Percentiles rank a stretch among this genome's conserved stretches.
phyloP scores from a whole-genome alignment of 768 basidiomycete species.

The Saitozyma podzolica region DNA sequence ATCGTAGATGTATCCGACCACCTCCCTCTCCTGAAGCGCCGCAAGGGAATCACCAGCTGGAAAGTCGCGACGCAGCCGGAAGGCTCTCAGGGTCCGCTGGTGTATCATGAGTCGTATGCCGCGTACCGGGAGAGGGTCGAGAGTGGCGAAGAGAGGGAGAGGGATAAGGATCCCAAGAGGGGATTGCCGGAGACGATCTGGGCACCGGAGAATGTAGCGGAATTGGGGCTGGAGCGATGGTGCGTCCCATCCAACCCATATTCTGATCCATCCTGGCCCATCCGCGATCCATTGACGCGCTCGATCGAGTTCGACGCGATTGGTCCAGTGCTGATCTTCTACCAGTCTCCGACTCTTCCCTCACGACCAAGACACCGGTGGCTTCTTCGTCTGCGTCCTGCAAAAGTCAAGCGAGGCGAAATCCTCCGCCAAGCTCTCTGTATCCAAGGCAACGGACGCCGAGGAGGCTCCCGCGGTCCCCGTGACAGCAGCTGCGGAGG shows the following conservation, averaged over 20 bases:
- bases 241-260: constrained; percentile 48
- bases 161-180: constrained; percentile 53
- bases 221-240: constrained; percentile 72
- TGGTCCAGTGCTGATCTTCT: constrained; percentile 3
- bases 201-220: constrained; percentile 67
- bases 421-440: constrained; percentile 50
- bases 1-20: constrained; percentile 75
- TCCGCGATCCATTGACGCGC: not conserved
- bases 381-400: constrained; percentile 94
- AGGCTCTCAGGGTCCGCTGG: constrained; percentile 10
- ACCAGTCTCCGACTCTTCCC: constrained; percentile 84
- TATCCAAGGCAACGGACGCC: not conserved
- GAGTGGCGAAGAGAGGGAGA: constrained; percentile 61
- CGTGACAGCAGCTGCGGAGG: not conserved
- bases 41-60: constrained; percentile 78
- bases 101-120: constrained; percentile 58
- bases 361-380: constrained; percentile 93
- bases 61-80: constrained; percentile 59
- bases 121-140: constrained; percentile 59
- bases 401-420: constrained; percentile 40
- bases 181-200: constrained; percentile 64
- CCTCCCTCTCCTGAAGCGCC: constrained; percentile 69
- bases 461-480: constrained; percentile 45
- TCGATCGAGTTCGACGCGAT: not conserved
- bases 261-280: not conserved